Conservation (phyloP, 2,329 filamentous ascomycete species). For the Trichoderma atroviride region DNA sequence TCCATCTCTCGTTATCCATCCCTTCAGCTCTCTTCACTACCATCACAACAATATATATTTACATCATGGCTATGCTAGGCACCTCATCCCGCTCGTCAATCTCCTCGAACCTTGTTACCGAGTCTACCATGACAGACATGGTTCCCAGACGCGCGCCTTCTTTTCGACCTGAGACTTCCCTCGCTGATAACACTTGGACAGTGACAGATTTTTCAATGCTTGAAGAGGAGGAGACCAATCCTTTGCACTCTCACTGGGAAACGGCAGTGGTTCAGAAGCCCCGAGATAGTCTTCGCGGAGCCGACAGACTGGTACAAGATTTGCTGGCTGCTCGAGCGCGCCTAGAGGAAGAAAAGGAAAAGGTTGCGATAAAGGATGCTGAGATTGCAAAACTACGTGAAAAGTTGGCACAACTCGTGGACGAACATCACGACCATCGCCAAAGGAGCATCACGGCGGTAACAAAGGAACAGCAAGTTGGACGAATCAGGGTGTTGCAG, state of each 20-base stretch:
- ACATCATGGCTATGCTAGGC: background rate
- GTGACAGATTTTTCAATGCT: no score
- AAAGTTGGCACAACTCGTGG: background rate
- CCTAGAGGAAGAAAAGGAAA: conserved; percentile 12
- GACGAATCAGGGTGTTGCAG: background rate
- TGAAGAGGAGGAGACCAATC: background rate
- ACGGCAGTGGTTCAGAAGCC: background rate
- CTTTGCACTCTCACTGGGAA: conserved; percentile 7
- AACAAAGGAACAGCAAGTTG: background rate
- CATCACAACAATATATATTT: background rate
- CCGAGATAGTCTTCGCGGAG: background rate
- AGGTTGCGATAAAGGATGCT: background rate
- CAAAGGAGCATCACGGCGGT: background rate
- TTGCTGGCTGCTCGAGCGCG: background rate
- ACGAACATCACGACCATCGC: background rate
- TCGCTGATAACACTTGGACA: no score
- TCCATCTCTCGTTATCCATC: background rate
- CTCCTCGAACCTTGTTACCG: background rate
- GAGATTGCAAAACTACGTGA: background rate
- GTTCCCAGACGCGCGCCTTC: background rate
- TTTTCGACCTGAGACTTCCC: background rate
- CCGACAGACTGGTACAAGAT: background rate
- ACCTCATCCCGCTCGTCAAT: background rate
- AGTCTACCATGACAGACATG: background rate
- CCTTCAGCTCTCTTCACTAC: background rate